Evolutionary conservation across 2,329 filamentous ascomycete species (phyloP).

Genomic region (Huntiella omanensis): DNA sequence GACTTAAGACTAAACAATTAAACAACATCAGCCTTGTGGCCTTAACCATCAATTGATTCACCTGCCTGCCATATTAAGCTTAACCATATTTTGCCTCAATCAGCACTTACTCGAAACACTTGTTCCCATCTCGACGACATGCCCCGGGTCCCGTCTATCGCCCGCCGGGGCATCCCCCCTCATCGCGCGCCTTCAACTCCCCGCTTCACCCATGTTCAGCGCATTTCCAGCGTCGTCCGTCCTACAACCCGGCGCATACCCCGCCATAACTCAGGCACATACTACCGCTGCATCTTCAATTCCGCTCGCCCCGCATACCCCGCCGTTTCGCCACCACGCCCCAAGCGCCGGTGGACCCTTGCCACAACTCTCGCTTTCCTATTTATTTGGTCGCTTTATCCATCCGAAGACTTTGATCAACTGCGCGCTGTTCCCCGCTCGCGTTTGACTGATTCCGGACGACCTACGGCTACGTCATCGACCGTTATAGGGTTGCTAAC

Average conservation of each 20-base stretch:
- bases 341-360: not conserved
- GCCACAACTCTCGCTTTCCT: conserved; percentile 14
- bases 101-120: not conserved
- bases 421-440: conserved; percentile 1
- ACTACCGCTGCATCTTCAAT: conserved; percentile 9
- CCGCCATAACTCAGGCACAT: conserved; percentile 4
- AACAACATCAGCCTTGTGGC: no score
- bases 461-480: not conserved
- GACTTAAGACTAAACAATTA: no score
- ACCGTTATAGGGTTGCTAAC: conserved; percentile 7
- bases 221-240: not conserved
- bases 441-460: not conserved
- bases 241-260: not conserved
- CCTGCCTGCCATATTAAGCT: no score
- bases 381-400: conserved; percentile 26
- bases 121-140: not conserved
- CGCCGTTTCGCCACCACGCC: not conserved
- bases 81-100: no score
- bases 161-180: conserved; percentile 4
- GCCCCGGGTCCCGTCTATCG: conserved; percentile 6
- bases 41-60: no score
- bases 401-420: conserved; percentile 22
- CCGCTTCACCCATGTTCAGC: not conserved
- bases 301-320: conserved; percentile 1
- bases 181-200: not conserved